Base-by-base conservation (phyloP, 108 stramenopile species). In the Skeletonema costatum region DNA sequence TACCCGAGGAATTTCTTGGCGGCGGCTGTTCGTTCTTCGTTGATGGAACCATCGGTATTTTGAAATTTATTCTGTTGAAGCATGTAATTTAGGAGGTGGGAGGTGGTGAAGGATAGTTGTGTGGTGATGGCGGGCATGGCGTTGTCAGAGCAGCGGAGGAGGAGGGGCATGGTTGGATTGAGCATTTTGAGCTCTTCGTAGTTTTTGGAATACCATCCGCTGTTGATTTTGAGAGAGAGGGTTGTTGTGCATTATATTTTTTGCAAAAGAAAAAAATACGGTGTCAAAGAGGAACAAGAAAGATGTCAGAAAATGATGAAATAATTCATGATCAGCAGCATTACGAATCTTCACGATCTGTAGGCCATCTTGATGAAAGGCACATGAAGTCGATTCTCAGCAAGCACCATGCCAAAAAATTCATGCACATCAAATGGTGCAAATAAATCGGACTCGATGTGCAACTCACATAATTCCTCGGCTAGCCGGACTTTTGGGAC, bases 81-180 rank as follows among this genome's bases (percentile, higher is more conserved):
- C 91, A 95, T 95, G 85, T 87, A 95, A 50, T 85, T 88, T 9
- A 95, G 88, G 62, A 95, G 68, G 75, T 95, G 87, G 53, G 90
- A 81, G 32, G 85, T 91, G 64, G 84, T 90, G 89, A 92, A 95
- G 58, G 87, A 84, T 59, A 95, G 46, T 65, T 92, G 88, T 50
- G 93, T 92, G 38, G 91, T 91, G 58, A 95, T 90, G 33, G 93
- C 93, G 6, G 93, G 93, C 90, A 91, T 91, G 78, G 89, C 88
- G 69, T 95, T 95, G 50, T 90, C 89, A 62, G 89, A 70, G 13
- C 87, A 89, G 60, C 93, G 93, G 80, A 95, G 83, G 74, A 91
- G 74, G 56, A 95, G 79, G 25, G 91, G 88, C 78, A 95, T 82
- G 56, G 90, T 91, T 5, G 93, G 93, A 66, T 94, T 94, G 66